Base-by-base conservation (phyloP, 257 asterid species). In the Craterostigma plantagineum region DNA sequence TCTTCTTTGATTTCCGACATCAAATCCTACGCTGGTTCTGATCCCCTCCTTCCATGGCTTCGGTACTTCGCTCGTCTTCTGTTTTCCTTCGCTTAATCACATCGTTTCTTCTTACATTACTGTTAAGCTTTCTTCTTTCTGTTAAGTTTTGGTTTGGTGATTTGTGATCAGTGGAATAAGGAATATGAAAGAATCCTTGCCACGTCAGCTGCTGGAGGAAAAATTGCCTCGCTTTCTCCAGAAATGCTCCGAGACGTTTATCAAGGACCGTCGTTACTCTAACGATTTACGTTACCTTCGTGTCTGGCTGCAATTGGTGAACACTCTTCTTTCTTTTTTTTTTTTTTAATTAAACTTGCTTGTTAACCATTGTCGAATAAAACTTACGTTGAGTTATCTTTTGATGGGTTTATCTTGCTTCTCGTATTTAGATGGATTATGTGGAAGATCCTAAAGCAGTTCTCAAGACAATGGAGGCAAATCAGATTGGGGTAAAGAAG, bases 181-280 rank as follows among this genome's bases (percentile, higher is more conserved):
- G 52, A 82, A 66, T 63, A 69, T 82, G 86, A 87, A 65, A 56
- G 86, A 73, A 34, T 45, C 67, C 55, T 56, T 82, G 51, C 92
- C 93, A 34, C 75, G 85, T 11, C 74, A 64, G 72, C 66, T 76
- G 48, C 76, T 87, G 48, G 70, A 52, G 48, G 77, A 74, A 65
- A 82, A 87, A 75, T 70, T 87, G 50, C 95, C 98, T 51, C 87
- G 95, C 34, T 87, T 87, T 66, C 90, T 87, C 35, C 95, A 87
- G 81, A 87, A 76, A 72, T 87, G 95, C 58, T 60, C 77, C 6
- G 86, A 76, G 71, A 64, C 91, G 50, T 87, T 82, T 61, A 38
- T 63, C 37, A 34, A 63, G 11, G 95, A 87, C 50, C 71, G 70
- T 15, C 90, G 91, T 40, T 82, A 87, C 64, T 40, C 71, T 34